These are phyloP conservation scores for Phytophthora pisi DNA, from an alignment of 352 stramenopile species.

Conservation along the genomic window DNA sequence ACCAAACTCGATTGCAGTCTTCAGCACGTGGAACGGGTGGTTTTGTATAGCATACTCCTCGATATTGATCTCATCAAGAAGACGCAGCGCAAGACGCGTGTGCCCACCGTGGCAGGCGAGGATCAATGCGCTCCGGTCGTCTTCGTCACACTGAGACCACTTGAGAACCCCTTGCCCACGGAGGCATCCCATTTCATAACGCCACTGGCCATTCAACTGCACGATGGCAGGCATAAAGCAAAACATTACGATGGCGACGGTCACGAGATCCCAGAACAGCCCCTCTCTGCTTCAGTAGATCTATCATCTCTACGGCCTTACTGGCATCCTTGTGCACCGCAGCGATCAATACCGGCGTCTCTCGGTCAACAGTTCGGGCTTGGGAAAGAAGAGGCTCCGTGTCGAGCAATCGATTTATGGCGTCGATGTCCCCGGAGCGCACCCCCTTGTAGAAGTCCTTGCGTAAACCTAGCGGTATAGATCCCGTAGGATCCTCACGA, in stretches of 20 bases:
- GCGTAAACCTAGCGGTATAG: background rate
- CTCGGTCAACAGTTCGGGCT: background rate
- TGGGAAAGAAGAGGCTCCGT: background rate
- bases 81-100: slow-evolving; percentile 4
- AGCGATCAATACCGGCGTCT: background rate
- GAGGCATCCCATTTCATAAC: background rate
- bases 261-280: background rate
- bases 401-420: background rate
- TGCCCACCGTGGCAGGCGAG: slow-evolving; percentile 1
- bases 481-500: background rate
- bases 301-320: background rate
- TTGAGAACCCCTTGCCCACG: background rate
- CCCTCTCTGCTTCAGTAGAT: background rate
- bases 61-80: slow-evolving; percentile 22
- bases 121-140: background rate
- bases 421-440: background rate
- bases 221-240: background rate
- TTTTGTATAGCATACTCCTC: slow-evolving; percentile 3
- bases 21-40: slow-evolving; percentile 23
- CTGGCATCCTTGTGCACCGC: background rate
- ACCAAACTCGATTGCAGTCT: slow-evolving; percentile 8
- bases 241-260: background rate
- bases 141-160: background rate
- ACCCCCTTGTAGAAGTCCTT: background rate
- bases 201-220: background rate